Percentiles rank a stretch among this genome's conserved stretches.
These are phyloP conservation scores for Pleurozium schreberi DNA, from an alignment of 225 moss, liverwort and hornwort genomes.

Conservation along the genomic window DNA sequence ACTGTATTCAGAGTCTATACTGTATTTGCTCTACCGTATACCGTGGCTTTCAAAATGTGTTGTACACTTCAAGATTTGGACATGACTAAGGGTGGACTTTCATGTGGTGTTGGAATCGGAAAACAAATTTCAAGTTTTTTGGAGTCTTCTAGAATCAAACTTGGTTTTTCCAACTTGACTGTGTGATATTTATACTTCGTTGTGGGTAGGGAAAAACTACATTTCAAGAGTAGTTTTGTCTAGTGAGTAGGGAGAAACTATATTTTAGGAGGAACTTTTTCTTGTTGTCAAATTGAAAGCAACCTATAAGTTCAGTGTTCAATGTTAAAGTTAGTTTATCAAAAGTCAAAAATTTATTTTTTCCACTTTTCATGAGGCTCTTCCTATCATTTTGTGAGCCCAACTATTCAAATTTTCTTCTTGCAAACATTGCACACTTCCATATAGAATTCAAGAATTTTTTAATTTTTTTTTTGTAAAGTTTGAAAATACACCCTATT, in stretches of 20 bases:
- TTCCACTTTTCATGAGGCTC: background rate
- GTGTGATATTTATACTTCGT: background rate
- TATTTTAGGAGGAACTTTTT: too few species aligned
- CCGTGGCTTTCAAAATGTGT: background rate
- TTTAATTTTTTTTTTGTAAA: background rate
- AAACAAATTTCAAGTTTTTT: background rate
- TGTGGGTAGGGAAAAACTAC: background rate
- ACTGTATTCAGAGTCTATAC: background rate
- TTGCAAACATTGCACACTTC: background rate
- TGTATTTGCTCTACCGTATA: background rate
- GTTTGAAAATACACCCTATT: background rate
- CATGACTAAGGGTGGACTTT: background rate
- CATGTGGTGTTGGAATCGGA: background rate
- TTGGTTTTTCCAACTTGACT: background rate
- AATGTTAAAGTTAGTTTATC: background rate
- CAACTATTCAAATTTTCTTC: background rate
- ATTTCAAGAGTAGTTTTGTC: background rate
- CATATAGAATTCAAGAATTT: background rate
- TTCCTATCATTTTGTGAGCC: background rate
- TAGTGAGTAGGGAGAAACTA: too few species aligned
- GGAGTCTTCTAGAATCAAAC: fast-evolving
- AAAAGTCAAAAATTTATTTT: fast-evolving
- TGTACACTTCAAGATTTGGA: background rate
- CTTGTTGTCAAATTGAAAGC: background rate
- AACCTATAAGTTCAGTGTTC: background rate